Evolutionary conservation across 495 filamentous ascomycete species (phyloP).

Genomic region (Viridothelium virens): DNA sequence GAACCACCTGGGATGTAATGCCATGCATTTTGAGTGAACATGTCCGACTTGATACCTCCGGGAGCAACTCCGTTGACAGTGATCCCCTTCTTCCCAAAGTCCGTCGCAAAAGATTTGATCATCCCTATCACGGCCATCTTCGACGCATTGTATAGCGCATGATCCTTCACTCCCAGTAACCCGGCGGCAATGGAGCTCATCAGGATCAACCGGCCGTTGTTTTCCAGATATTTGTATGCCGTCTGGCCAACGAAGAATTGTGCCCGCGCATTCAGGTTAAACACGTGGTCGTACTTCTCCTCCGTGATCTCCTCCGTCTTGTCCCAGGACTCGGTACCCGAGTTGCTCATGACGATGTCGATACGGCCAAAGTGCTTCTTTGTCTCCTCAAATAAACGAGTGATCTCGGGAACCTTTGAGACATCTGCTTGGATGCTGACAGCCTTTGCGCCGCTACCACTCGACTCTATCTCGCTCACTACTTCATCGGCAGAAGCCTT

Average conservation of each 20-base stretch:
- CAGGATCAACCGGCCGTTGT: constrained; percentile 60
- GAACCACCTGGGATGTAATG: constrained; percentile 47
- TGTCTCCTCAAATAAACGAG: constrained; percentile 54
- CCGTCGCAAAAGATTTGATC: constrained; percentile 62
- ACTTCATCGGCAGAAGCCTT: constrained; percentile 55
- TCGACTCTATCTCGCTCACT: constrained; percentile 51
- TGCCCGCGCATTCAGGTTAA: constrained; percentile 65
- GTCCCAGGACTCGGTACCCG: constrained; percentile 56
- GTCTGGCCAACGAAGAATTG: constrained; percentile 82
- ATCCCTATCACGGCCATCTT: constrained; percentile 78
- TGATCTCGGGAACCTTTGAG: constrained; percentile 56
- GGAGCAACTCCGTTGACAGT: constrained; percentile 73
- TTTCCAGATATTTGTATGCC: constrained; percentile 59
- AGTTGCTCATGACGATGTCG: constrained; percentile 69
- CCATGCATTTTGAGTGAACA: constrained; percentile 58
- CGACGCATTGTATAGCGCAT: constrained; percentile 66
- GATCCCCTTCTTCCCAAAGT: constrained; percentile 64
- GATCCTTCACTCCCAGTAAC: constrained; percentile 55
- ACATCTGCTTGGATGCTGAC: constrained; percentile 64
- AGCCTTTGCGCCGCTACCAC: constrained; percentile 54
- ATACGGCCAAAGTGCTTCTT: constrained; percentile 59
- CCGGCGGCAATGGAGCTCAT: constrained; percentile 51
- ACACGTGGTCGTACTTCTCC: constrained; percentile 68
- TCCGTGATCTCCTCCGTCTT: constrained; percentile 61
- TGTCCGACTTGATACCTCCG: constrained; percentile 71